These are phyloP conservation scores for Tritrichomonas foetus DNA, from an alignment of 208 protist species.

Conservation along the genomic window DNA sequence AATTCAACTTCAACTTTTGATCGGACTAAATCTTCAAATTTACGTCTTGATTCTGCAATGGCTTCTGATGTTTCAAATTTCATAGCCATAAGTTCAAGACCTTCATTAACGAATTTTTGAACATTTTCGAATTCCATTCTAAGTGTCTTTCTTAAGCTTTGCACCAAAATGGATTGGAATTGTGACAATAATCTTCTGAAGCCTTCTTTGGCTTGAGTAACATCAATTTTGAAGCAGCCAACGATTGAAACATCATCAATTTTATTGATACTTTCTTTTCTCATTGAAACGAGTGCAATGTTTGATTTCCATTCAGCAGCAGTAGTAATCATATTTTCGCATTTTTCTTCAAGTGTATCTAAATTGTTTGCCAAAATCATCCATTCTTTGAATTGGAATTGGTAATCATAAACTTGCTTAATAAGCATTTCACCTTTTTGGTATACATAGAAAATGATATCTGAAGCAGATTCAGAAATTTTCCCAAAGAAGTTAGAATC, in stretches of 20 bases:
- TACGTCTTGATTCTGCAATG: neutral
- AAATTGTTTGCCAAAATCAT: neutral
- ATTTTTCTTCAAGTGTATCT: neutral
- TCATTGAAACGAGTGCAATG: neutral
- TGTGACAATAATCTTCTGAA: constrained; percentile 30
- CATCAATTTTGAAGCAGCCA: constrained; percentile 27
- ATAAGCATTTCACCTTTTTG: constrained; percentile 24
- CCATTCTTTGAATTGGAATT: constrained; percentile 29
- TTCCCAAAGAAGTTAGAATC: neutral
- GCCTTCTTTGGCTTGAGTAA: constrained; percentile 26
- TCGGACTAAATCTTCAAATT: neutral
- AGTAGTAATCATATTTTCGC: neutral
- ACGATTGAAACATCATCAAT: neutral
- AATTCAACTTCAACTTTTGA: constrained; percentile 22
- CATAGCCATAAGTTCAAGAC: neutral
- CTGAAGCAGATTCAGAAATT: neutral
- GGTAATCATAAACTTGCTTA: neutral
- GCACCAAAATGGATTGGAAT: neutral
- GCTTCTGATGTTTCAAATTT: constrained; percentile 29
- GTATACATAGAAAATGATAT: constrained; percentile 16
- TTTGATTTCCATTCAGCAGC: constrained; percentile 29
- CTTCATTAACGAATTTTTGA: neutral
- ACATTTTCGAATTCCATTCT: neutral
- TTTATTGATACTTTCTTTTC: constrained; percentile 36
- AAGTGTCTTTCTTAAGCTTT: neutral